Base-by-base conservation (phyloP, 2,329 filamentous ascomycete genomes). In the Fusarium poae region DNA sequence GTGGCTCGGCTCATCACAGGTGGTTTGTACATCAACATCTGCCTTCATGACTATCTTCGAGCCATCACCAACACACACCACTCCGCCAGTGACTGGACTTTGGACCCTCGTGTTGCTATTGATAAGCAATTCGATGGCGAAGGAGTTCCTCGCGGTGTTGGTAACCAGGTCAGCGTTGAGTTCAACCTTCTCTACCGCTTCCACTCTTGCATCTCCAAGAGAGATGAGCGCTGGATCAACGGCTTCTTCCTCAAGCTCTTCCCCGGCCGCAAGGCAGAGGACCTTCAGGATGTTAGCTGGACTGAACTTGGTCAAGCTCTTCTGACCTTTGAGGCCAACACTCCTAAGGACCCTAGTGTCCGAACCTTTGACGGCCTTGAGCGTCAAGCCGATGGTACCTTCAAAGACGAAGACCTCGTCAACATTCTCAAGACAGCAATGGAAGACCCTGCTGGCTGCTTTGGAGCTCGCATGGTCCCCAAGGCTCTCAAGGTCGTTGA, bases 181-280 rank as follows among this genome's bases (percentile, higher is more conserved):
- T 91, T 91, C 78, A 91, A 91, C 62, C 79, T 91, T 29, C 80
- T 91, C 2, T 91, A 91, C 72, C 82, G 89, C 27, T 91, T 88
- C 82, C 89, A 91, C 76, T 86, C 85, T 2, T 85, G 84, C 42
- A 85, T 90, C 51, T 88, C 86, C 5, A 80, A 84, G 65, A 82
- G 83, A 23, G 89, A 91, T 65, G 87, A 90, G 72, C 80, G 82
- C 40, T 91, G 88, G 88, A 87, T 86, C 20, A 82, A 89, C 45
- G 79, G 84, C 16, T 80, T 85, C 67, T 86, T 87, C 72, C 69
- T 71, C 25, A 70, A 73, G 55, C 67, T 73, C 1, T 74, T 73
- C 62, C 71, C 71, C 0, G 71, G 67, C 2, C 67, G 65, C 8
- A 71, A 70, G 29, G 75, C 79, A 8, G 80, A 84, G 46, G 72